Percentiles rank a stretch among this genome's conserved stretches.
Conservation (phyloP, 148 eudicot species). For the Nepenthes gracilis region DNA sequence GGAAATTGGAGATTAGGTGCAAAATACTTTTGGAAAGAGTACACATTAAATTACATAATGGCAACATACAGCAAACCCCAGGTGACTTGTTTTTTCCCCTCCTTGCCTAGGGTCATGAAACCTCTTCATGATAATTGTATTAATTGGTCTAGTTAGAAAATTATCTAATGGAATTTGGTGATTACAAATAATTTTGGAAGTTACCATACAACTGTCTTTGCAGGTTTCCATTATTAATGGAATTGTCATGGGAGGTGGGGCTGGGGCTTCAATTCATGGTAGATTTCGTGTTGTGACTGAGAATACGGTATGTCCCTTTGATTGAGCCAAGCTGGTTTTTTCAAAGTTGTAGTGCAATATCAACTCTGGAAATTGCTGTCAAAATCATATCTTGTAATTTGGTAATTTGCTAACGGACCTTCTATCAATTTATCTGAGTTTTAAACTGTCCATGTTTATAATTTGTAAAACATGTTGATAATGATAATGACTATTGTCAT, state of each 20-base stretch:
- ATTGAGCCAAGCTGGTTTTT: background rate
- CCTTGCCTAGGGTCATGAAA: too few relatives aligned
- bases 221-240: slow-evolving; percentile 94
- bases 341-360: background rate
- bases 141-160: too few relatives aligned
- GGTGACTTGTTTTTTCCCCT: slow-evolving; percentile 23
- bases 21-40: slow-evolving; percentile 49
- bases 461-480: too few relatives aligned
- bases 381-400: too few relatives aligned
- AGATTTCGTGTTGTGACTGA: slow-evolving; percentile 91
- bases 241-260: slow-evolving; percentile 98
- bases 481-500: too few relatives aligned
- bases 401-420: too few relatives aligned
- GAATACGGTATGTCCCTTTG: slow-evolving; percentile 55
- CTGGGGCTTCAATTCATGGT: slow-evolving; percentile 83
- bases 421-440: too few relatives aligned
- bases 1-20: slow-evolving; percentile 48
- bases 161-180: too few relatives aligned
- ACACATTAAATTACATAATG: slow-evolving; percentile 60
- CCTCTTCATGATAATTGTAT: too few relatives aligned
- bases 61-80: slow-evolving; percentile 81
- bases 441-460: too few relatives aligned
- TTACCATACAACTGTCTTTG: slow-evolving; percentile 5
- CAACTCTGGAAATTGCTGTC: too few relatives aligned
- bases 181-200: background rate